Percentiles rank a stretch among this genome's conserved stretches.
These are phyloP conservation scores for Phytopythium boreale DNA, from an alignment of 352 stramenopile species.

Conservation along the genomic window DNA sequence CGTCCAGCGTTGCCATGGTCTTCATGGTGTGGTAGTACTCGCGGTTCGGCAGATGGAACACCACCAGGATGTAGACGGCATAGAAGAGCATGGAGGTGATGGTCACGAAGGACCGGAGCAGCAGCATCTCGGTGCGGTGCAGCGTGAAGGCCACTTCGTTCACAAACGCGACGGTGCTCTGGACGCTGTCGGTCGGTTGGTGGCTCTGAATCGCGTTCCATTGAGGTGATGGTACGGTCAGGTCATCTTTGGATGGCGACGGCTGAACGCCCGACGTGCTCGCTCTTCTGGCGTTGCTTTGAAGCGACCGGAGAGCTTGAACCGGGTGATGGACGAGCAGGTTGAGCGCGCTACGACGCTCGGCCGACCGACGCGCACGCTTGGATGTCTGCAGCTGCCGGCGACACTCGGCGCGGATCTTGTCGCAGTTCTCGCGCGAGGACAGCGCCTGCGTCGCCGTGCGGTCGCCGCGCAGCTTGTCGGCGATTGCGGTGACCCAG, in stretches of 20 bases:
- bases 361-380: not conserved
- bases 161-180: not conserved
- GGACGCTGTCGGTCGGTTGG: not conserved
- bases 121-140: conserved; percentile 1
- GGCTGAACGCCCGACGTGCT: not conserved
- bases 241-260: not conserved
- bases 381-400: not conserved
- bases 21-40: conserved; percentile 22
- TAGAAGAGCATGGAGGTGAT: not conserved
- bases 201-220: not conserved
- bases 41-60: conserved; percentile 22
- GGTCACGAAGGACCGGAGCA: conserved; percentile 4
- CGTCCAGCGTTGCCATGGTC: conserved; percentile 10
- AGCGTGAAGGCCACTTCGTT: conserved; percentile 3
- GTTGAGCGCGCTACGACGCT: not conserved
- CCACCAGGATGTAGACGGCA: conserved; percentile 14
- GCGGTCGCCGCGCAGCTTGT: not conserved
- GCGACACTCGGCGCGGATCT: not conserved
- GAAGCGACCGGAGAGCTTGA: not conserved
- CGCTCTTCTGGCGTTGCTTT: not conserved
- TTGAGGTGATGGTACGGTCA: not conserved
- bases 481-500: not conserved
- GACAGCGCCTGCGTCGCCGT: not conserved
- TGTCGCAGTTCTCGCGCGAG: not conserved
- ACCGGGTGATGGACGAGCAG: not conserved